Conservation (phyloP, 495 filamentous ascomycete species). For the Recurvomyces mirabilis region DNA sequence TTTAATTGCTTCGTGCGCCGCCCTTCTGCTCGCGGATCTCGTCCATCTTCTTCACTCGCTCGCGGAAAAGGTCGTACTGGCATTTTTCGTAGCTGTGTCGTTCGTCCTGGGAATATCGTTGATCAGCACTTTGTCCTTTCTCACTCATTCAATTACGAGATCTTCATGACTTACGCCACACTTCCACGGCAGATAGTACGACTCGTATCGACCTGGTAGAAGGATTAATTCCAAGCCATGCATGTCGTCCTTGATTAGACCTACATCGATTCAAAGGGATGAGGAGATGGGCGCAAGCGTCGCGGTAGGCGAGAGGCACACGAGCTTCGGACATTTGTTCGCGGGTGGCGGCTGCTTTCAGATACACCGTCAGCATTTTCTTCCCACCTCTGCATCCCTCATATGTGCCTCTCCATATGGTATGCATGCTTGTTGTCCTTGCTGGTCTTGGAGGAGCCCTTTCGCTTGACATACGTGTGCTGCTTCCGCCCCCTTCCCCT, state of each 20-base stretch:
- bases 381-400: not conserved
- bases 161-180: slow-evolving; percentile 62
- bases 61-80: slow-evolving; percentile 98
- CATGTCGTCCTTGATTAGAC: too few species aligned
- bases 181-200: slow-evolving; percentile 95
- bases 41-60: slow-evolving; percentile 96
- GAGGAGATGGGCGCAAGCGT: slow-evolving; percentile 85
- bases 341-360: slow-evolving; percentile 48
- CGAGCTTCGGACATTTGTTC: slow-evolving; percentile 87
- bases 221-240: too few species aligned
- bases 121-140: not conserved
- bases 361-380: not conserved
- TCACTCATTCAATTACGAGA: not conserved
- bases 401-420: not conserved
- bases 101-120: slow-evolving; percentile 52
- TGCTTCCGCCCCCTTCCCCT: too few species aligned
- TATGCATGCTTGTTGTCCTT: too few species aligned
- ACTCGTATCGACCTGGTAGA: slow-evolving; percentile 73
- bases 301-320: slow-evolving; percentile 80
- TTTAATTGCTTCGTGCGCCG: slow-evolving; percentile 74
- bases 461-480: too few species aligned
- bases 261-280: slow-evolving; percentile 95
- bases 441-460: too few species aligned
- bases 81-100: slow-evolving; percentile 97
- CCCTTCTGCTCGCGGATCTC: slow-evolving; percentile 81